Conservation (phyloP, 441 rosid genomes). For the Brassica balearica region DNA sequence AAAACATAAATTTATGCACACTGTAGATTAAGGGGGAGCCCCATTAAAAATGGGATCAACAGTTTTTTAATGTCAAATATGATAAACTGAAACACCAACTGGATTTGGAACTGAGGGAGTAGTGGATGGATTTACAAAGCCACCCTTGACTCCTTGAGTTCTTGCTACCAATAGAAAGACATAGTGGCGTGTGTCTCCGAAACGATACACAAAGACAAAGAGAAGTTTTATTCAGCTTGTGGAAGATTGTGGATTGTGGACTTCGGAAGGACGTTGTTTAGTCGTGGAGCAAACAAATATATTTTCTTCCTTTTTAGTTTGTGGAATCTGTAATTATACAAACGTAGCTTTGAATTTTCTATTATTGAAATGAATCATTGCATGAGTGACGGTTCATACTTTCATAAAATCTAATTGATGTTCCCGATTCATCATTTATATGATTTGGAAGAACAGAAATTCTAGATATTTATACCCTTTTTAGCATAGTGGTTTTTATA, state of each 20-base stretch:
- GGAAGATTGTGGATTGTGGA: conserved; percentile 30
- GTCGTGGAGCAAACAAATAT: conserved; percentile 27
- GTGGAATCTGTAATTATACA: conserved; percentile 23
- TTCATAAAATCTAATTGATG: conserved; percentile 55
- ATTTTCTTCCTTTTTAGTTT: conserved; percentile 41
- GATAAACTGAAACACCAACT: conserved; percentile 38
- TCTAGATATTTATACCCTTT: not conserved
- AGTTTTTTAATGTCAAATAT: conserved; percentile 25
- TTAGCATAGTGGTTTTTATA: not conserved
- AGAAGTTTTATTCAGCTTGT: conserved; percentile 37
- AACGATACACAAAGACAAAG: conserved; percentile 36
- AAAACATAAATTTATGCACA: no score
- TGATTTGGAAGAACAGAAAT: conserved; percentile 51
- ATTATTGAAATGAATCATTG: conserved; percentile 21
- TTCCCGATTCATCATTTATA: conserved; percentile 63
- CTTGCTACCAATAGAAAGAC: conserved; percentile 32
- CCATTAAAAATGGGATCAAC: not conserved
- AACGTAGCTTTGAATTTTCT: conserved; percentile 20
- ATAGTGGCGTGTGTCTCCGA: conserved; percentile 35
- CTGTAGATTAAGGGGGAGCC: no score
- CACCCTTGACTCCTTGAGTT: conserved; percentile 26
- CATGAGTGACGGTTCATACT: conserved; percentile 27
- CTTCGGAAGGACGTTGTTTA: conserved; percentile 34
- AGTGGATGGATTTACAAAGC: conserved; percentile 9
- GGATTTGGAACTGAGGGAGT: conserved; percentile 25